Base-by-base conservation (phyloP, 495 filamentous ascomycete species). In the Parachaetomium inaequale region DNA sequence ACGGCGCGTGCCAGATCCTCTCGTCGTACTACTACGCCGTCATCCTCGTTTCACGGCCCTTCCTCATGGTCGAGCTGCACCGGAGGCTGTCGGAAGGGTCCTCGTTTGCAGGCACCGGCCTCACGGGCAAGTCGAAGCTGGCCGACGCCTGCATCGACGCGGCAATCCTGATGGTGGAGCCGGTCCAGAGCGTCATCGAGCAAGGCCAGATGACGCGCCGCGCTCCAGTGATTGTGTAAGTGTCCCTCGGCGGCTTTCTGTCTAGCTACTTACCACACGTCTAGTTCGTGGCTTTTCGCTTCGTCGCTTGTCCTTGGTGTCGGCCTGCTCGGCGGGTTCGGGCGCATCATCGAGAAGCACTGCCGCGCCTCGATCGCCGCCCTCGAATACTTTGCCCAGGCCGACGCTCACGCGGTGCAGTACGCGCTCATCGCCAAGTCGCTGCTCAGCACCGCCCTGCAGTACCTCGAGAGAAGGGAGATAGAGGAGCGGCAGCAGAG, bases 101-200 rank as follows among this genome's bases (percentile, higher is more conserved):
- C 12, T 29, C 62, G 8, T 51, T 67, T 19, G 52, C 56, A 3
- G 54, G 36, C 4, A 32, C 28, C 6, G 45, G 14, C 26, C 47
- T 61, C n/a, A 67, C 69, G 0, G 77, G 70, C 38, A 72, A 74
- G 38, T 68, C 72, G 0, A 77, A 71, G 60, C 70, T 80, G 10
- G 78, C 78, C 3, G 76, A 80, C 63, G 78, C 78, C 1, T 80
- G 78, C 26, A 78, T 80, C 32, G 78, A 80, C 40, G 76, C 78
- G 3, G 78, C 78, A n/a, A 75, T 71, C 36, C 43, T 80, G 42
- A 78, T 80, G 70, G 72, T 78, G 1, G 76, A 76, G 47, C 65
- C 70, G 10, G 61, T 78, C 14, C 68, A 74, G 26, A 67, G 68
- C 28, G 66, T 78, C 6, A 72, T 78, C 29, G 47, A 71, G 19